phyloP scores from a whole-genome alignment of 805 yeast species.

The Yarrowia bubula region DNA sequence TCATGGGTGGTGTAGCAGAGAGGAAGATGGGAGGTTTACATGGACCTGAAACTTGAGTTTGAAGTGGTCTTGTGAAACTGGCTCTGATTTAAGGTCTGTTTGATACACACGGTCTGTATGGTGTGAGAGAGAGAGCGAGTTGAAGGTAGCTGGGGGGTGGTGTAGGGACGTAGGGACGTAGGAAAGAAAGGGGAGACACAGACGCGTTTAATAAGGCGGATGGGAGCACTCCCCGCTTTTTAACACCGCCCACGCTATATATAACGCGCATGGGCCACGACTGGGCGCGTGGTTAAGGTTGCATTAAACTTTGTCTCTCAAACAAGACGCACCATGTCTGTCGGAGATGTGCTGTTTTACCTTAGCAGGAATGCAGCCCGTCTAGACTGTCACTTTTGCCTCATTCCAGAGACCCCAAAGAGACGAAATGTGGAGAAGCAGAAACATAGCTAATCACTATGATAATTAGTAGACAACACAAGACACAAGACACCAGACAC shows the following conservation, averaged over 20 bases:
- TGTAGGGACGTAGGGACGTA: too few species aligned
- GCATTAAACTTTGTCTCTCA: constrained; percentile 4
- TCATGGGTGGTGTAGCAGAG: background rate
- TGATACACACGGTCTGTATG: constrained; percentile 12
- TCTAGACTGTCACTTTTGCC: background rate
- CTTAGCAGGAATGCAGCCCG: constrained; percentile 13
- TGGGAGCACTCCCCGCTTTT: background rate
- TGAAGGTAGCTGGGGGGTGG: too few species aligned
- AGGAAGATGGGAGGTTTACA: background rate
- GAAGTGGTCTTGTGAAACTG: background rate
- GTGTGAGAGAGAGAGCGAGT: background rate
- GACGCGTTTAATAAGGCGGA: background rate
- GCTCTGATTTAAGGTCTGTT: constrained; percentile 2
- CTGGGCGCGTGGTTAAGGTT: background rate
- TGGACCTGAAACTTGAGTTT: background rate
- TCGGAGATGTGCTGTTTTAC: constrained; percentile 11
- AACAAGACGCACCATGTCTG: background rate
- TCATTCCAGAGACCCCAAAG: background rate
- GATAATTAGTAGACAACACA: too few species aligned
- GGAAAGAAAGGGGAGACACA: background rate
- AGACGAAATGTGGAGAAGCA: too few species aligned
- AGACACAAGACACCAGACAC: too few species aligned
- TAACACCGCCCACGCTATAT: background rate
- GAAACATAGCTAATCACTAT: too few species aligned
- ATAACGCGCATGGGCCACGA: background rate